phyloP scores from a whole-genome alignment of 306 rosid species.

The Abrus pulchellus region DNA sequence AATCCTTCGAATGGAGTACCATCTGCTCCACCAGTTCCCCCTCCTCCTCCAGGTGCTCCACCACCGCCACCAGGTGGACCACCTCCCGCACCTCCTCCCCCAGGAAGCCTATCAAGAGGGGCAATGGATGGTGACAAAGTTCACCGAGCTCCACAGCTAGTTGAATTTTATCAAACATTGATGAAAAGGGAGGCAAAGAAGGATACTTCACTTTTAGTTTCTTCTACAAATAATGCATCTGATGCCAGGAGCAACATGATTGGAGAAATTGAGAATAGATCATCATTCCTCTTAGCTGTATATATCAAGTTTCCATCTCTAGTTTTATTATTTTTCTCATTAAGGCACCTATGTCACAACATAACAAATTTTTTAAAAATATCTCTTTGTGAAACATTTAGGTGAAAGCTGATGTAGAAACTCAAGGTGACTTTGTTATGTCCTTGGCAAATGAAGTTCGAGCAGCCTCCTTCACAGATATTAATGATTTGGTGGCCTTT shows the following conservation, averaged over 20 bases:
- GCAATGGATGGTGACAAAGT: conserved; percentile 77
- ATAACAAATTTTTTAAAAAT: conserved; percentile 7
- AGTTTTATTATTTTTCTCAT: conserved; percentile 14
- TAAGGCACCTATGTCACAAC: background rate
- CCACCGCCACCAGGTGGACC: conserved; percentile 72
- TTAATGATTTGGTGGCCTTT: conserved; percentile 83
- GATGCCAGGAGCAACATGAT: conserved; percentile 96
- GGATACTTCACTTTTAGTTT: conserved; percentile 74
- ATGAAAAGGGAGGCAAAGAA: conserved; percentile 98
- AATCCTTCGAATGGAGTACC: conserved; percentile 66
- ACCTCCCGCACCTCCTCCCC: conserved; percentile 94
- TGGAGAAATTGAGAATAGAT: conserved; percentile 92
- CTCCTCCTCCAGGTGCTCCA: conserved; percentile 79
- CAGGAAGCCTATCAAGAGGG: conserved; percentile 82
- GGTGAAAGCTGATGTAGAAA: conserved; percentile 96
- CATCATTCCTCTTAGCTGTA: conserved; percentile 96
- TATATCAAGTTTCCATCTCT: conserved; percentile 45
- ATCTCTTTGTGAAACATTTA: conserved; percentile 38
- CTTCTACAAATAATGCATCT: conserved; percentile 74
- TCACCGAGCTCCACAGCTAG: conserved; percentile 86
- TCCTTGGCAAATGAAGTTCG: conserved; percentile 96
- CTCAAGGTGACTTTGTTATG: conserved; percentile 92
- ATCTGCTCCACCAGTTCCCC: conserved; percentile 58
- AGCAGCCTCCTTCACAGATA: conserved; percentile 79
- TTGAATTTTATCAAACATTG: conserved; percentile 94